These are phyloP conservation scores for Colletotrichum magnum DNA, from an alignment of 2,329 filamentous ascomycete species.

Conservation along the genomic window DNA sequence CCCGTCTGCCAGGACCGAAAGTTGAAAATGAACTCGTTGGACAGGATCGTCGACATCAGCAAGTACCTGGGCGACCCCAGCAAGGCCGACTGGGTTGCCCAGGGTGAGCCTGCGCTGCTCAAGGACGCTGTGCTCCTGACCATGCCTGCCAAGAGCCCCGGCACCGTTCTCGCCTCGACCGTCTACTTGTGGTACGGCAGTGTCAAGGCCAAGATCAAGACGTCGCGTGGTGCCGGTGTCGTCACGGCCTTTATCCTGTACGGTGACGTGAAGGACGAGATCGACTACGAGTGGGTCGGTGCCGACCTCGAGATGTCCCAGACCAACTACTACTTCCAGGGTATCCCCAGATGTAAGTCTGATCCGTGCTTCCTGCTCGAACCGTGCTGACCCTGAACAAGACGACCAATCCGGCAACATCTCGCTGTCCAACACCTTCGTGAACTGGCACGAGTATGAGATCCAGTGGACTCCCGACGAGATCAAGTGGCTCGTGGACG, in stretches of 20 bases:
- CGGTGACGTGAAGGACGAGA: conserved; percentile 97
- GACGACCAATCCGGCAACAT: conserved; percentile 84
- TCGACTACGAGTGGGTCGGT: conserved; percentile 96
- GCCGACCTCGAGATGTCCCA: conserved; percentile 82
- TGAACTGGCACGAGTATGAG: conserved; percentile 89
- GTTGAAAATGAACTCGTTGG: conserved; percentile 80
- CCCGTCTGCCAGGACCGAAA: conserved; percentile 84
- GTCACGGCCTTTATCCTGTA: conserved; percentile 98
- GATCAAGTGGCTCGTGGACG: conserved; percentile 91
- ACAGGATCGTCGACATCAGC: conserved; percentile 78
- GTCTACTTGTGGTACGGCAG: conserved; percentile 98
- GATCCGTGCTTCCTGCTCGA: conserved; percentile 37
- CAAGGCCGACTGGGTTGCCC: conserved; percentile 88
- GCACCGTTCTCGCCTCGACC: conserved; percentile 87
- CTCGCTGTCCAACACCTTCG: conserved; percentile 77
- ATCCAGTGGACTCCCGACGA: conserved; percentile 92
- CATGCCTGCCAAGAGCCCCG: conserved; percentile 88
- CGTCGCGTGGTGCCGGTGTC: conserved; percentile 86
- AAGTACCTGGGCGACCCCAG: conserved; percentile 89
- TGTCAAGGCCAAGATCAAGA: conserved; percentile 87
- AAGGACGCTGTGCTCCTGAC: conserved; percentile 83
- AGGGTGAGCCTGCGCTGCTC: conserved; percentile 80
- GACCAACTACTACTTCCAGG: conserved; percentile 98
- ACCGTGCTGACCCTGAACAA: conserved; percentile 52
- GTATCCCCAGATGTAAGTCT: conserved; percentile 86